Evolutionary conservation across 2,329 filamentous ascomycete species (phyloP).

Genomic region (Neocatenulostroma microsporum): DNA sequence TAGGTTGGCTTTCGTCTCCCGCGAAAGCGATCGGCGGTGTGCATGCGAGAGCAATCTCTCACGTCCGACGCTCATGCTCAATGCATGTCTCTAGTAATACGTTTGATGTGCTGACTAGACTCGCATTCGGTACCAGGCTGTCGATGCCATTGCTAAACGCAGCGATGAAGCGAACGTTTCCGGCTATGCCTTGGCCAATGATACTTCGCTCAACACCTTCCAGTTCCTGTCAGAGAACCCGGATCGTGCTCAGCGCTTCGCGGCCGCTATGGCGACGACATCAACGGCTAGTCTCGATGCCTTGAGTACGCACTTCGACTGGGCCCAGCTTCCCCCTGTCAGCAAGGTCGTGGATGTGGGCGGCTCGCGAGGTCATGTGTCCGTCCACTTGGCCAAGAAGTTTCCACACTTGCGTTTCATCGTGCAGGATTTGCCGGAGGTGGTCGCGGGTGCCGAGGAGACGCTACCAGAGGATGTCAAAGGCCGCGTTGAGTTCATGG

Average conservation of each 20-base stretch:
- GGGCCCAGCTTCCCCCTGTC: background rate
- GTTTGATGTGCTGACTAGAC: too few relatives aligned
- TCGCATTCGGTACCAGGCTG: too few relatives aligned
- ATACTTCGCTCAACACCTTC: background rate
- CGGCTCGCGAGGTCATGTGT: background rate
- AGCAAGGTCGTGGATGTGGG: background rate
- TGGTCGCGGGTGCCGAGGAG: conserved; percentile 8
- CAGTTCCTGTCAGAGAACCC: background rate
- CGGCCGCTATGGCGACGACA: background rate
- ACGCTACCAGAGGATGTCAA: background rate
- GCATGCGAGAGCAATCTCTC: too few relatives aligned
- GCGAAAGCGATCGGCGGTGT: too few relatives aligned
- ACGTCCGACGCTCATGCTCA: too few relatives aligned
- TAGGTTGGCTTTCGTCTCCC: too few relatives aligned
- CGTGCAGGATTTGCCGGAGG: conserved; percentile 37
- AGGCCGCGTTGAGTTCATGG: conserved; percentile 1
- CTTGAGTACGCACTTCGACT: background rate
- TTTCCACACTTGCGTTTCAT: conserved; percentile 18
- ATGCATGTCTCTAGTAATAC: too few relatives aligned
- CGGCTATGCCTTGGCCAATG: background rate
- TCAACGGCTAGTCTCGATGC: background rate
- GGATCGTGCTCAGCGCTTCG: background rate
- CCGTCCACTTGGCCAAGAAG: background rate
- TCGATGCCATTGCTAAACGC: too few relatives aligned
- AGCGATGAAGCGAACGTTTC: too few relatives aligned